A percentile compares a stretch with the other conserved stretches of the same genome.
Conservation (phyloP, 1,284 basidiomycete genomes). For the Gymnopus androsaceus region DNA sequence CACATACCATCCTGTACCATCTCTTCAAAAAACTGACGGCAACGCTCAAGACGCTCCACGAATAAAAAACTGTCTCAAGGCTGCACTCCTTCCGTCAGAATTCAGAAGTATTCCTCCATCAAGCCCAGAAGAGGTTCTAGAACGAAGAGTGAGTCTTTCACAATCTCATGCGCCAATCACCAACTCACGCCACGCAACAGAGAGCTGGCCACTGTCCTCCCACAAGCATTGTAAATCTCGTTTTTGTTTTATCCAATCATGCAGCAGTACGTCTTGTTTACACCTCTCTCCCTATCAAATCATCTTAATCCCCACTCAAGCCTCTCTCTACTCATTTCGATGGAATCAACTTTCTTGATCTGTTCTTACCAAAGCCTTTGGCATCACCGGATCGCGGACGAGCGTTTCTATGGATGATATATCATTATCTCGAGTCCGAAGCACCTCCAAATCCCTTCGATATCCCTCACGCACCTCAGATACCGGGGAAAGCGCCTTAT, state of each 20-base stretch:
- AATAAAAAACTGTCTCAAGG: conserved; percentile 78
- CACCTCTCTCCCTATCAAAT: neutral
- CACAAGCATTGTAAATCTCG: conserved; percentile 78
- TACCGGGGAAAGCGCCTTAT: conserved; percentile 57
- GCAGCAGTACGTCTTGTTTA: conserved; percentile 50
- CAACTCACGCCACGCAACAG: conserved; percentile 32
- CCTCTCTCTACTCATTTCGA: conserved; percentile 78
- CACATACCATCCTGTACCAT: conserved; percentile 83
- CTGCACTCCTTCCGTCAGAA: conserved; percentile 75
- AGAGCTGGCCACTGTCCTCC: conserved; percentile 64
- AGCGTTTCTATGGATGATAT: conserved; percentile 80
- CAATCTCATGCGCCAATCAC: conserved; percentile 6
- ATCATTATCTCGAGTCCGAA: conserved; percentile 72
- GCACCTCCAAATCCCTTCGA: conserved; percentile 64
- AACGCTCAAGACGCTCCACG: conserved; percentile 85
- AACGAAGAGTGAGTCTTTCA: conserved; percentile 52
- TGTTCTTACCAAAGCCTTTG: conserved; percentile 76
- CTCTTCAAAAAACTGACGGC: conserved; percentile 79
- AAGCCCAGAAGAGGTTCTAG: conserved; percentile 70
- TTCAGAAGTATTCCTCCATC: conserved; percentile 64
- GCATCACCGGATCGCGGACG: conserved; percentile 71
- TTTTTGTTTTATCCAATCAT: conserved; percentile 75
- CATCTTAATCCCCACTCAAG: conserved; percentile 36
- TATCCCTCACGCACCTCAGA: conserved; percentile 52
- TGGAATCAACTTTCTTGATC: conserved; percentile 75